phyloP scores from a whole-genome alignment of 345 rosid species.

The Dipteronia sinensis region DNA sequence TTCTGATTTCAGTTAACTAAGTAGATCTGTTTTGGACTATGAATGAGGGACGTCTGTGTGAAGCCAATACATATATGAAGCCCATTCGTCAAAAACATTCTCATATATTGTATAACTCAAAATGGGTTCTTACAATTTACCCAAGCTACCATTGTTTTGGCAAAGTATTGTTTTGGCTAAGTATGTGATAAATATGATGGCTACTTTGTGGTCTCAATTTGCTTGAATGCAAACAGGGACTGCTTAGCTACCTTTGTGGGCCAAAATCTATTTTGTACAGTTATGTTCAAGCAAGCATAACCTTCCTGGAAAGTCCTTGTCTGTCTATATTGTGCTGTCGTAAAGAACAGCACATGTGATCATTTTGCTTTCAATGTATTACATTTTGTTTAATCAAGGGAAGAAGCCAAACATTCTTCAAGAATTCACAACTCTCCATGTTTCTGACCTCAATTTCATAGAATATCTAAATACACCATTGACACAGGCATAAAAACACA shows the following conservation, averaged over 20 bases:
- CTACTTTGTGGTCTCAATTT: background rate
- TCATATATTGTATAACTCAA: no score
- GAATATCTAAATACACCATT: background rate
- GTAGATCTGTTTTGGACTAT: no score
- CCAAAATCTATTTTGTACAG: background rate
- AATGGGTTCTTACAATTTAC: no score
- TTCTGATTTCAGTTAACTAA: no score
- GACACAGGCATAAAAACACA: background rate
- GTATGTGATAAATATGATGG: background rate
- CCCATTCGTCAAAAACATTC: no score
- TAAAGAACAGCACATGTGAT: constrained; percentile 1
- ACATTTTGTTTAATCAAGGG: background rate
- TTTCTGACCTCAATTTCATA: background rate
- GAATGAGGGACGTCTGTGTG: no score
- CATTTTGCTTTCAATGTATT: background rate
- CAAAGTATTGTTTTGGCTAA: background rate
- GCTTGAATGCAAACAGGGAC: background rate
- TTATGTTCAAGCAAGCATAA: background rate
- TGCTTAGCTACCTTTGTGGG: background rate
- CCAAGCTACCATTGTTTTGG: background rate
- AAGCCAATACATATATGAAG: no score
- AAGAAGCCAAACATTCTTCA: background rate
- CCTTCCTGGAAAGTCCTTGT: background rate
- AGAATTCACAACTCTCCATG: background rate
- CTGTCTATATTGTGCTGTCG: background rate